Evolutionary conservation across 352 stramenopile species (phyloP), one percentile per base, ranked within the genome.

Genomic region (Phytophthora hybrid): DNA sequence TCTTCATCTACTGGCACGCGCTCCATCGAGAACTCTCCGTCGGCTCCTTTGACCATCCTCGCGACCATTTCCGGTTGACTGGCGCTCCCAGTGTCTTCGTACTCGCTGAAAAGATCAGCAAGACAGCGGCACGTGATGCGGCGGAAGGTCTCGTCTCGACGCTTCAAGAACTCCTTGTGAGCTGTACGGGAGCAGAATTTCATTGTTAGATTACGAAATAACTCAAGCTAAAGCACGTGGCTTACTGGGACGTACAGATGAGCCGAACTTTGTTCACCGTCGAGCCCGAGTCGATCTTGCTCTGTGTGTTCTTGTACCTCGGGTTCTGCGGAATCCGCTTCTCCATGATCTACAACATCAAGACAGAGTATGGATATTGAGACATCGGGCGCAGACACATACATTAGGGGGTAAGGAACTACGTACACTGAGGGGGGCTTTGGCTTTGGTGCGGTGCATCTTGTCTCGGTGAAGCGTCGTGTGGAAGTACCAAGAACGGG

Each of bases 91-190:
- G 63, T 82, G 73, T 91, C 84, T 68, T 94, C 86, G 58, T 96
- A 93, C 62, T 94, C 87, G 44, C 53, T 47, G 39, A 96, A 91
- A n/a, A 96, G 78, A 52, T 93, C 87, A 7, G 85, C 82, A 0
- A 96, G 77, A 41, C 86, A 91, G n/a, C 79, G 67, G 39, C 77
- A 84, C 3, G 82, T 91, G 13, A 96, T 84, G 13, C 89, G 87
- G 52, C 79, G 82, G 69, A 96, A 96, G 9, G 82, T 90, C 71
- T 96, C 89, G 41, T 96, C 87, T n/a, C 86, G 79, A 1, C 87
- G 84, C 77, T 93, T 93, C 13, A 96, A 68, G 41, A 93, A 94
- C 72, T 96, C 87, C 34, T 92, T 93, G 58, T 82, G 80, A 26
- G 89, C 87, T 93, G 69, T 18, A 51, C 8, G 37, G 11, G 29